A percentile compares a stretch with the other conserved stretches of the same genome.
Evolutionary conservation across 2,329 filamentous ascomycete species (phyloP).

Genomic region (Fusarium gaditjirri): DNA sequence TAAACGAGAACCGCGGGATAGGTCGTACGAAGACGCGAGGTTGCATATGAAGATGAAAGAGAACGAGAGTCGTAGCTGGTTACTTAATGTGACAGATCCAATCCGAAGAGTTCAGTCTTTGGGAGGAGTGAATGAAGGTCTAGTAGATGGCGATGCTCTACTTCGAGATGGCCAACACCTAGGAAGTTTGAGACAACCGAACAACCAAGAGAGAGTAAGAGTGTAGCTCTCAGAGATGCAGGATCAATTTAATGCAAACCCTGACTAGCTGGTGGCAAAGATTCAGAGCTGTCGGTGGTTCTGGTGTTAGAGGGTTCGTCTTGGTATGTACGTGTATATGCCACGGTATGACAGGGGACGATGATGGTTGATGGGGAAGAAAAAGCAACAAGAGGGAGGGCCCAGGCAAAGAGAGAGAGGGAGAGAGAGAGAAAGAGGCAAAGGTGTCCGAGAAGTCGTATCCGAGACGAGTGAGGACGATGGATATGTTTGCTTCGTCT

Average conservation of each 20-base stretch:
- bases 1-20: slow-evolving; percentile 29
- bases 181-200: background rate
- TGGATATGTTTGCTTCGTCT: slow-evolving; percentile 45
- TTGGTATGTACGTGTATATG: slow-evolving; percentile 7
- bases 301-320: slow-evolving; percentile 20
- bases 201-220: background rate
- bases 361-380: background rate
- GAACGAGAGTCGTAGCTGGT: slow-evolving; percentile 17
- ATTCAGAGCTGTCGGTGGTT: background rate
- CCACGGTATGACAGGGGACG: slow-evolving; percentile 1
- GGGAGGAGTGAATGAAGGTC: background rate
- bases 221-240: slow-evolving; percentile 1
- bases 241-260: slow-evolving; percentile 10
- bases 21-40: slow-evolving; percentile 44
- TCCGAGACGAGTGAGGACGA: slow-evolving; percentile 34
- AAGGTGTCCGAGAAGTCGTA: slow-evolving; percentile 15
- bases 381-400: slow-evolving; percentile 6
- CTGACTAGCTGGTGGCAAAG: slow-evolving; percentile 17
- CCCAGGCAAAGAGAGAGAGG: slow-evolving; percentile 16
- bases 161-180: slow-evolving; percentile 7
- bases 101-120: slow-evolving; percentile 5
- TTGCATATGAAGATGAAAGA: slow-evolving; percentile 38
- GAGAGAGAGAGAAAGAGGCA: slow-evolving; percentile 5
- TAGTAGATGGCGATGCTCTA: slow-evolving; percentile 1
- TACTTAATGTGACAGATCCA: slow-evolving; percentile 22